Conservation (phyloP, 805 yeast genomes). For the Pichia californica region DNA sequence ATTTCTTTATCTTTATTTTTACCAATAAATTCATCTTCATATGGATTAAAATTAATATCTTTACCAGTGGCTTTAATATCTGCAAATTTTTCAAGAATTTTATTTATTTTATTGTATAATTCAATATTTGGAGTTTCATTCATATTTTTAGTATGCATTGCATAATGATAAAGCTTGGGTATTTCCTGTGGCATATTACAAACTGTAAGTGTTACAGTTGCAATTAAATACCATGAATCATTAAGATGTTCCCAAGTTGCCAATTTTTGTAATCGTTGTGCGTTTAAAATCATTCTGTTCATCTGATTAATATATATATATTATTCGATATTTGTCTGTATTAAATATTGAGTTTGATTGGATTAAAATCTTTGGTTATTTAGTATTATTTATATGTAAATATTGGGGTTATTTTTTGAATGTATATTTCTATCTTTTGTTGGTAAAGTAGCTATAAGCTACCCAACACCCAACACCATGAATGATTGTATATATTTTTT, state of each 20-base stretch:
- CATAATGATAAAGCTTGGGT: conserved; percentile 68
- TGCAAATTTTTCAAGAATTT: conserved; percentile 23
- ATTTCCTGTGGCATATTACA: conserved; percentile 80
- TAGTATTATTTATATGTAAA: no score
- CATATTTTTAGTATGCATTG: conserved; percentile 31
- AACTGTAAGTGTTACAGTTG: conserved; percentile 75
- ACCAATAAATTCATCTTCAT: no score
- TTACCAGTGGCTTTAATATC: conserved; percentile 16
- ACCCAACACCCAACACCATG: no score
- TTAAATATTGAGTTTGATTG: no score
- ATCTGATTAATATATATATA: no score
- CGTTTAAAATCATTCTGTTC: conserved; percentile 35
- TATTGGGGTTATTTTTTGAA: no score
- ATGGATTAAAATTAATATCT: conserved; percentile 14
- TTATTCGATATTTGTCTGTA: no score
- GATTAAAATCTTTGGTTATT: no score
- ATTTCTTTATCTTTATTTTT: not conserved
- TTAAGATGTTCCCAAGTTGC: conserved; percentile 50
- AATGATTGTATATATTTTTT: no score
- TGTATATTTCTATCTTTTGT: no score
- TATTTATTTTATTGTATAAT: conserved; percentile 12
- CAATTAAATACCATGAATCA: conserved; percentile 67
- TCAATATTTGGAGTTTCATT: conserved; percentile 13
- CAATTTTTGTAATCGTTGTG: conserved; percentile 47
- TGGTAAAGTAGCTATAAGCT: no score